Evolutionary conservation across 139 green algal species (phyloP).

Genomic region (Protoeuglena noctilucae): DNA sequence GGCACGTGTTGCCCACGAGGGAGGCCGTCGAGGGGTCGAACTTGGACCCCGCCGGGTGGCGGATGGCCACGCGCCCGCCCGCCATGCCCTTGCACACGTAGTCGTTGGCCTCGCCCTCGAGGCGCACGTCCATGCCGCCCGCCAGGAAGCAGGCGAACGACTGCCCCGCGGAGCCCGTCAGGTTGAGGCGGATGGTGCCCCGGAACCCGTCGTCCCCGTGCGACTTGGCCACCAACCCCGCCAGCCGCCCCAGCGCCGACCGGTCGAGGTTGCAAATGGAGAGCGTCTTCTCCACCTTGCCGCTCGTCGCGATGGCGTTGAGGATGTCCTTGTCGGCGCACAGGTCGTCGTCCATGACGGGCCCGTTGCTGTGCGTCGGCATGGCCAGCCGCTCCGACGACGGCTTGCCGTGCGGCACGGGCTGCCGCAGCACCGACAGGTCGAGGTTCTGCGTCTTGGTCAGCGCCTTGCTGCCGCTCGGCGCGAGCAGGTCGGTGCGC

Average conservation of each 20-base stretch:
- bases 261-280: conserved; percentile 81
- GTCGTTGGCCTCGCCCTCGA: conserved; percentile 95
- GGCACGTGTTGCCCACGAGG: conserved; percentile 94
- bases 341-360: conserved; percentile 80
- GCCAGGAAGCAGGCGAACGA: conserved; percentile 74
- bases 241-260: conserved; percentile 50
- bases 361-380: conserved; percentile 52
- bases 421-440: conserved; percentile 85
- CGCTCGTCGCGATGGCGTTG: conserved; percentile 27
- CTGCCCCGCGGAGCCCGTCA: conserved; percentile 55
- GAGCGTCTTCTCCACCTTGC: conserved; percentile 25
- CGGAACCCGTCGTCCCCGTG: conserved; percentile 72
- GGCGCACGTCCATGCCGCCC: conserved; percentile 35
- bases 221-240: conserved; percentile 56
- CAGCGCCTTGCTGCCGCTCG: conserved; percentile 26
- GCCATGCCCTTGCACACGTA: conserved; percentile 98
- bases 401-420: conserved; percentile 24
- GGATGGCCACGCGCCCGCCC: conserved; percentile 79
- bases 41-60: conserved; percentile 41
- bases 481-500: conserved; percentile 28
- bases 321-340: conserved; percentile 50
- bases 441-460: conserved; percentile 42
- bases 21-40: conserved; percentile 46
- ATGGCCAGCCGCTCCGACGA: not conserved
- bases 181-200: conserved; percentile 52